Base-by-base conservation (phyloP, 2,329 filamentous ascomycete species). In the Plectosphaerella plurivora region DNA sequence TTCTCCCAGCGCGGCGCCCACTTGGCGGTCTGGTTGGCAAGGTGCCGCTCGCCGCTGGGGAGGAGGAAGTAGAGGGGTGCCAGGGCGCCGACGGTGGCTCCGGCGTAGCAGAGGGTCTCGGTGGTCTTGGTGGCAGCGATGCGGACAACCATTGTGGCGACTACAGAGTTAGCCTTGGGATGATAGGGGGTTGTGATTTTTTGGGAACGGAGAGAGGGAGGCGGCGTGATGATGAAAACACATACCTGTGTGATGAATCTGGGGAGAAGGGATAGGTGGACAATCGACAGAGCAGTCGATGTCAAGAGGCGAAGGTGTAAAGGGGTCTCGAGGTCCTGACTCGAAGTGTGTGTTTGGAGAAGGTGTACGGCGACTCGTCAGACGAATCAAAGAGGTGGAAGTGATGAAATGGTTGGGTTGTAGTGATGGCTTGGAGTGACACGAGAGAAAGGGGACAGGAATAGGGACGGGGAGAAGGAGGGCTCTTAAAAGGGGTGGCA, bases 1-100 rank as follows among this genome's bases (percentile, higher is more conserved):
- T 73, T 71, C 66, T 83, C 79, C 81, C 81, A 84, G 52, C 78
- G 75, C 16, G 79, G 79, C 4, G 80, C 81, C 81, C 81, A 83
- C 60, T 77, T 75, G 53, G 72, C 69, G 4, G 81, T 83, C 65
- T 82, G 78, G 22, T 68, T 67, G 51, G 77, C 74, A 36, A 83
- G 63, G 44, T 74, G 73, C 64, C 82, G 77, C 57, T 81, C 75
- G 53, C 78, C 77, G 36, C 79, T 78, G 24, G 80, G 81, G 53
- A 81, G 71, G 61, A 82, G 71, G 60, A 83, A 72, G 69, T 81
- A 82, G 60, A 84, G 73, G 25, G 81, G 81, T 1, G 79, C 74
- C 51, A 84, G 73, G 58, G 73, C 77, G 46, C 68, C 73, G 54
- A 81, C 69, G 54, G 79, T 78, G 22, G 79, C 80, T 39, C 77